These are phyloP conservation scores for Blastocystis sp. DNA, from an alignment of 352 stramenopile species.

Conservation along the genomic window DNA sequence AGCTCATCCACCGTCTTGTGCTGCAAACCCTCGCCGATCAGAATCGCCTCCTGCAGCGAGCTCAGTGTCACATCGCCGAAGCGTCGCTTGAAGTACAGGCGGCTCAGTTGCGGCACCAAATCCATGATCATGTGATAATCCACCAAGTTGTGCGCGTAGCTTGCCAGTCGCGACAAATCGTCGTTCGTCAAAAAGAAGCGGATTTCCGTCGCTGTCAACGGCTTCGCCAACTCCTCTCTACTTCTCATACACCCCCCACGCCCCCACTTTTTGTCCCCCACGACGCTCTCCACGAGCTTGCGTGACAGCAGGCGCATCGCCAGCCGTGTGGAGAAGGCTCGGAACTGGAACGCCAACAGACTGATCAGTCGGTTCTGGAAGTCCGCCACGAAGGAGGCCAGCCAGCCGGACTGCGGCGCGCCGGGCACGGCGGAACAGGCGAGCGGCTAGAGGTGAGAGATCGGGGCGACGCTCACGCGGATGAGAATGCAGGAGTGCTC, in stretches of 20 bases:
- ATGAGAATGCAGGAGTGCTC: conserved; percentile 92
- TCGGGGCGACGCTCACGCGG: conserved; percentile 74
- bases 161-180: conserved; percentile 93
- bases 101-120: conserved; percentile 86
- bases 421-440: conserved; percentile 79
- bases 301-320: conserved; percentile 85
- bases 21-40: conserved; percentile 85
- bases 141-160: conserved; percentile 95
- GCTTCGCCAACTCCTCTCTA: conserved; percentile 61
- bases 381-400: conserved; percentile 88
- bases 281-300: conserved; percentile 71
- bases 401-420: conserved; percentile 83
- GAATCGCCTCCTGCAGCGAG: conserved; percentile 89
- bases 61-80: conserved; percentile 85
- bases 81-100: conserved; percentile 91
- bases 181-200: conserved; percentile 89
- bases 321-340: conserved; percentile 83
- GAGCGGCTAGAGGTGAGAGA: conserved; percentile 72
- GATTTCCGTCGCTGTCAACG: conserved; percentile 83
- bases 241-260: conserved; percentile 71
- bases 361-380: conserved; percentile 87
- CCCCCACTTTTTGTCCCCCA: conserved; percentile 68
- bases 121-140: conserved; percentile 99
- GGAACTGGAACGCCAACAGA: conserved; percentile 88
- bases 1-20: conserved; percentile 89